Percentiles rank a stretch among this genome's conserved stretches.
Evolutionary conservation across 2,329 filamentous ascomycete genomes (phyloP).

Genomic region (Pleomassaria siparia): DNA sequence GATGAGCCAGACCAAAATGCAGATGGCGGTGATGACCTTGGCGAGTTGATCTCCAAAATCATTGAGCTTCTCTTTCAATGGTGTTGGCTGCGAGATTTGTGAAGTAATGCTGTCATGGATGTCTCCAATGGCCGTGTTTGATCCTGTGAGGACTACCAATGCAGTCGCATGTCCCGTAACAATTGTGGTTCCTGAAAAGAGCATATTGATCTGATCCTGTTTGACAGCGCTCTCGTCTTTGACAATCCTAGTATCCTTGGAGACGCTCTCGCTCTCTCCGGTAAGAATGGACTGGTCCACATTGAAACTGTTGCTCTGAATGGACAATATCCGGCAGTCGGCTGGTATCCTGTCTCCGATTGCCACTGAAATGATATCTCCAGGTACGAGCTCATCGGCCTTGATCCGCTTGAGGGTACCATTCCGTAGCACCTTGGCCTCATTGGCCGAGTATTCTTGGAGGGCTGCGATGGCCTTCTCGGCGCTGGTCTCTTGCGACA

Average conservation of each 20-base stretch:
- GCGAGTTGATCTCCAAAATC: slow-evolving; percentile 95
- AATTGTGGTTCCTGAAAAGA: slow-evolving; percentile 97
- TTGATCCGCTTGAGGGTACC: slow-evolving; percentile 80
- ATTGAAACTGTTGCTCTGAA: slow-evolving; percentile 96
- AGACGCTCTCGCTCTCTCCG: slow-evolving; percentile 95
- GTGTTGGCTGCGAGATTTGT: slow-evolving; percentile 96
- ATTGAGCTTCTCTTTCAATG: slow-evolving; percentile 97
- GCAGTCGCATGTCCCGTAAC: slow-evolving; percentile 92
- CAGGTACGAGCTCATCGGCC: slow-evolving; percentile 95
- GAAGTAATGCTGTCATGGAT: slow-evolving; percentile 98
- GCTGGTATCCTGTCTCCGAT: slow-evolving; percentile 94
- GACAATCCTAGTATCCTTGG: slow-evolving; percentile 73
- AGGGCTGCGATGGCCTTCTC: slow-evolving; percentile 98
- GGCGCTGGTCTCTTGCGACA: slow-evolving; percentile 97
- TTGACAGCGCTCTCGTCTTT: slow-evolving; percentile 84
- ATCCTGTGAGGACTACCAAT: slow-evolving; percentile 85
- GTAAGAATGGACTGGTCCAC: slow-evolving; percentile 97
- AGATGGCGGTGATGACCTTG: slow-evolving; percentile 98
- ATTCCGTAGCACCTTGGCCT: slow-evolving; percentile 89
- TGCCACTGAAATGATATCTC: slow-evolving; percentile 83
- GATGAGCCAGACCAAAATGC: slow-evolving; percentile 95
- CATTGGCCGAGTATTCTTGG: slow-evolving; percentile 98
- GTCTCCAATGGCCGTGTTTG: slow-evolving; percentile 91
- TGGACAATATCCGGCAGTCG: slow-evolving; percentile 84
- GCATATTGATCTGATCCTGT: slow-evolving; percentile 96